Conservation (phyloP, 495 filamentous ascomycete species). For the Penicillium chermesinum region DNA sequence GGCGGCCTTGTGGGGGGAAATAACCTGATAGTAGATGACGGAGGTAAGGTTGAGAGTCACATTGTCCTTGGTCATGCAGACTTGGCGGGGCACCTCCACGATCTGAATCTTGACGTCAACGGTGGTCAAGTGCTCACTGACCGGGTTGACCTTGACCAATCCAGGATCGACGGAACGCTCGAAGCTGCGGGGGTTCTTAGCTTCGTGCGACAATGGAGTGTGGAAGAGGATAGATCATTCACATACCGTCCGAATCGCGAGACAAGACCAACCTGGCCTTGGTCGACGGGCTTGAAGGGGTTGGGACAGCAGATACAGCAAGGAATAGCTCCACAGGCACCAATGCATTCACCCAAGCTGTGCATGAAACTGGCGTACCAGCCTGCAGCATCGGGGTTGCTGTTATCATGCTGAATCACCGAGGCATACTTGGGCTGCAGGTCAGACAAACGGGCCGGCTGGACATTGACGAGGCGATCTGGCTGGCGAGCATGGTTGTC, state of each 20-base stretch:
- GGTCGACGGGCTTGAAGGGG: conserved; percentile 88
- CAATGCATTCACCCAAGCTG: conserved; percentile 67
- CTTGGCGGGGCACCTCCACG: conserved; percentile 91
- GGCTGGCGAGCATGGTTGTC: conserved; percentile 9
- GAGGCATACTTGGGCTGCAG: conserved; percentile 86
- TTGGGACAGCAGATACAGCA: conserved; percentile 93
- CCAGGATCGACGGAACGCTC: conserved; percentile 95
- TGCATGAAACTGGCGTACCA: conserved; percentile 93
- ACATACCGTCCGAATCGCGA: conserved; percentile 81
- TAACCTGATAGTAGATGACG: conserved; percentile 99
- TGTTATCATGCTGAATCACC: conserved; percentile 58
- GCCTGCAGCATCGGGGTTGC: conserved; percentile 67
- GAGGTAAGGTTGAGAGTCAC: conserved; percentile 89
- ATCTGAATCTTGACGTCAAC: conserved; percentile 99
- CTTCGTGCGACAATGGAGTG: neutral
- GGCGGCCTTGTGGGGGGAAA: conserved; percentile 90
- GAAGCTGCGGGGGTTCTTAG: conserved; percentile 48
- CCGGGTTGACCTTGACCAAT: conserved; percentile 96
- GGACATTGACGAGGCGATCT: conserved; percentile 65
- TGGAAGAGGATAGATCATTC: neutral
- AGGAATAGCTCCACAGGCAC: conserved; percentile 80
- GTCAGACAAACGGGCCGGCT: conserved; percentile 76
- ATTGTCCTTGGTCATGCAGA: conserved; percentile 99
- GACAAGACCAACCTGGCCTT: conserved; percentile 91
- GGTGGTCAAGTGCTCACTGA: conserved; percentile 81